Conservation (phyloP, 208 protist genomes). For the Acanthamoeba triangularis region DNA sequence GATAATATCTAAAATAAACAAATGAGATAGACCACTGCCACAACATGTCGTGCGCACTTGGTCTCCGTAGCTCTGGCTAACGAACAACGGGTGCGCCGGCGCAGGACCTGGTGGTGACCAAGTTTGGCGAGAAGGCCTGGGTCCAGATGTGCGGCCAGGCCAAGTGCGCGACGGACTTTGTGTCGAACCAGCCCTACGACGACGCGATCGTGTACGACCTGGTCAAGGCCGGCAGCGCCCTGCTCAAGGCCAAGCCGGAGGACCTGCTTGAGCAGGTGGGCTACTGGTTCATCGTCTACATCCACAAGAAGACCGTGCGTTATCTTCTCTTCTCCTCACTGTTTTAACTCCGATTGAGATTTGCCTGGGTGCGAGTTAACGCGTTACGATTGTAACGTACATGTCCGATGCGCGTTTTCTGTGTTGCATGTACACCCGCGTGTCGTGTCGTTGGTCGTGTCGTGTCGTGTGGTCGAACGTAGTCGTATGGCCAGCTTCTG, state of each 20-base stretch:
- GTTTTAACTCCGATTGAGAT: background rate
- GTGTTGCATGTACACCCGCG: too few relatives aligned
- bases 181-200: too few relatives aligned
- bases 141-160: background rate
- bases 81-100: background rate
- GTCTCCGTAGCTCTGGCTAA: too few relatives aligned
- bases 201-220: too few relatives aligned
- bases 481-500: constrained; percentile 41
- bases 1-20: too few relatives aligned
- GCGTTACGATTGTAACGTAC: too few relatives aligned
- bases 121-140: constrained; percentile 5
- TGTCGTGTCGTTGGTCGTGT: background rate
- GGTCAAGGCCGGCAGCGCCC: too few relatives aligned
- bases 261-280: background rate
- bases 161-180: background rate
- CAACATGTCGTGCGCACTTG: too few relatives aligned
- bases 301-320: background rate
- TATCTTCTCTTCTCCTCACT: background rate
- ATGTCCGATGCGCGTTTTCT: too few relatives aligned
- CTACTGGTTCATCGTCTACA: background rate
- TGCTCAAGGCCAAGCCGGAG: background rate
- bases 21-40: too few relatives aligned
- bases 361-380: too few relatives aligned
- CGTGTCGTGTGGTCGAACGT: background rate
- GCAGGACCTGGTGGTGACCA: background rate